Evolutionary conservation across 164 flowering plant genomes (phyloP), one percentile per base, ranked within the genome.

Genomic region (Berberis vulgaris): DNA sequence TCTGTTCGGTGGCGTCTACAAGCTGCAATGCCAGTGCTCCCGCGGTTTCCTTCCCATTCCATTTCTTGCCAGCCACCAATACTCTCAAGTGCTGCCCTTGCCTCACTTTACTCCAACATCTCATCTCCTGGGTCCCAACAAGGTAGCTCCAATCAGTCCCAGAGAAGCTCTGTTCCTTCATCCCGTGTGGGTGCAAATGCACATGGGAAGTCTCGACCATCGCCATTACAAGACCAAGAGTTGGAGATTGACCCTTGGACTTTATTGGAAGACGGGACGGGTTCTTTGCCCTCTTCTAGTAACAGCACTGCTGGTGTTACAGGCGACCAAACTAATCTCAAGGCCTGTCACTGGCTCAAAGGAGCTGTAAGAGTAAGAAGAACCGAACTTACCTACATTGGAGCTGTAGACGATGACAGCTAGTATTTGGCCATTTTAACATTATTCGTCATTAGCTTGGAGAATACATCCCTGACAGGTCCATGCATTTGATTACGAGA

Each of bases 291-390:
- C 52, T 74, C 86, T 65, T 77, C 90, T 13, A 70, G 79, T 62
- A 81, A 65, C 70, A 61, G 74, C 62, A 77, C 77, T 62, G 76
- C 67, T 2, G 71, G 81, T 45, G 86, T 84, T 61, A 77, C 80
- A 26, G 79, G 81, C 57, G 91, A 86, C 64, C 79, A 80, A 56
- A 68, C 80, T 50, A 87, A 82, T 73, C 76, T 88, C 44, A 88
- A 78, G 74, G 98, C 99, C 4, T 74, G 85, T 54, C 79, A 79
- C 72, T 89, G 88, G 91, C 95, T 95, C 38, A 91, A 79, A 77
- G 99, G 99, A 56, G 79, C 98, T 2, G 82, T 95, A 10, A 85
- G 99, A 65, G 84, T 89, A 54, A 84, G 99, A 70, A 79, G 99
- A 67, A 80, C 91, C 6, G 96, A 95, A 60, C 94, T 95, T 74